Evolutionary conservation across 768 basidiomycete species (phyloP).

Genomic region (Leccinum arenicola): DNA sequence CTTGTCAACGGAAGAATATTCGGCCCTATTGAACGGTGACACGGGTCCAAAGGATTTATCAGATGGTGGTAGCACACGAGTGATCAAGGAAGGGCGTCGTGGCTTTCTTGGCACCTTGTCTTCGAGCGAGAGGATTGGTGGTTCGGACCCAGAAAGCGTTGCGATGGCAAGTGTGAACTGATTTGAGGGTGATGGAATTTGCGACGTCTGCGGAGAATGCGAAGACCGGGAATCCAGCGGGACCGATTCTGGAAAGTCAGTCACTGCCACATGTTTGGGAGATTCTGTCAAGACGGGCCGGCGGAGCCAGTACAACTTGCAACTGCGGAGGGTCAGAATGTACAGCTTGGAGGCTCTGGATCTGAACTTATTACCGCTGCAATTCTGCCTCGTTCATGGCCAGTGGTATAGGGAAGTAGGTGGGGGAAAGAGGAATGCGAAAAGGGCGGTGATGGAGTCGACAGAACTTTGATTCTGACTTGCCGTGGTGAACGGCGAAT

Average conservation of each 20-base stretch:
- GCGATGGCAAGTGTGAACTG: not conserved
- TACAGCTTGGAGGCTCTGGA: slow-evolving; percentile 7
- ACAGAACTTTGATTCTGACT: slow-evolving; percentile 29
- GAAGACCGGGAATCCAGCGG: too few species aligned
- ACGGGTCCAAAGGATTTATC: too few species aligned
- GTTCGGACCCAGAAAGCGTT: not conserved
- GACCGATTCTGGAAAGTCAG: too few species aligned
- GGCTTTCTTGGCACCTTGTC: too few species aligned
- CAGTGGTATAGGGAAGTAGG: slow-evolving; percentile 27
- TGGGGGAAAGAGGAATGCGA: slow-evolving; percentile 74
- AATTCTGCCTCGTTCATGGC: slow-evolving; percentile 24
- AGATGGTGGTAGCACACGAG: too few species aligned
- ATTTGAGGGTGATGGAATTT: not conserved
- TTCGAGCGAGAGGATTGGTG: not conserved
- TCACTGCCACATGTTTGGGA: slow-evolving; percentile 13
- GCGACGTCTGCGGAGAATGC: too few species aligned
- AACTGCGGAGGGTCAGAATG: slow-evolving; percentile 6
- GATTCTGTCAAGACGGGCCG: slow-evolving; percentile 19
- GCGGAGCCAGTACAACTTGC: not conserved
- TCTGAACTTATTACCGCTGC: slow-evolving; percentile 19
- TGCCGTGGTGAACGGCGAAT: slow-evolving; percentile 18
- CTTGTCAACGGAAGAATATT: too few species aligned
- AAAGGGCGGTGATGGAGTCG: slow-evolving; percentile 62
- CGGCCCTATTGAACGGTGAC: too few species aligned
- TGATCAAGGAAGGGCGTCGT: too few species aligned